These are phyloP conservation scores for Starmerella powellii DNA, from an alignment of 805 yeast genomes.

Conservation along the genomic window DNA sequence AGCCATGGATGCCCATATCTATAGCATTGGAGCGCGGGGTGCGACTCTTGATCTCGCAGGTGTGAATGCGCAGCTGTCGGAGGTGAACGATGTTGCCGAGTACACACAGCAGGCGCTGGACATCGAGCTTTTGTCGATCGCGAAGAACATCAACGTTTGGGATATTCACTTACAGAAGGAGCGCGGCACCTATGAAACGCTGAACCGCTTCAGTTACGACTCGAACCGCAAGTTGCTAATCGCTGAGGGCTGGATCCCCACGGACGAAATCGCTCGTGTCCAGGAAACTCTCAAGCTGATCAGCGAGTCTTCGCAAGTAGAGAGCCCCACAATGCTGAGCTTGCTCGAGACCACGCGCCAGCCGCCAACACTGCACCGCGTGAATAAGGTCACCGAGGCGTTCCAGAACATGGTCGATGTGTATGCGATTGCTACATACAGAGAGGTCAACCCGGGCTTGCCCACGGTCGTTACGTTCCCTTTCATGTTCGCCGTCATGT, in stretches of 20 bases:
- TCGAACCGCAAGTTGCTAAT: slow-evolving; percentile 73
- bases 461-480: slow-evolving; percentile 95
- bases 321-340: slow-evolving; percentile 37
- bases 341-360: slow-evolving; percentile 53
- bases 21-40: slow-evolving; percentile 39
- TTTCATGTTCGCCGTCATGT: slow-evolving; percentile 97
- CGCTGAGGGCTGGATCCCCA: slow-evolving; percentile 96
- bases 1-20: slow-evolving; percentile 74
- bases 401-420: slow-evolving; percentile 92
- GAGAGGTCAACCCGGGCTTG: slow-evolving; percentile 91
- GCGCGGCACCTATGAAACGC: slow-evolving; percentile 63
- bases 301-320: slow-evolving; percentile 39
- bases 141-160: slow-evolving; percentile 69
- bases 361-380: slow-evolving; percentile 90
- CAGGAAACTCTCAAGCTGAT: slow-evolving; percentile 54
- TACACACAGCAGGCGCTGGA: slow-evolving; percentile 57
- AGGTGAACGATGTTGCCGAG: slow-evolving; percentile 47
- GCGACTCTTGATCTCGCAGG: slow-evolving; percentile 30
- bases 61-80: slow-evolving; percentile 40
- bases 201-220: slow-evolving; percentile 72
- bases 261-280: slow-evolving; percentile 55
- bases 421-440: slow-evolving; percentile 84
- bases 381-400: slow-evolving; percentile 88
- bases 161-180: slow-evolving; percentile 58
- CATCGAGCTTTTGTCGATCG: slow-evolving; percentile 67